Evolutionary conservation across 2,329 filamentous ascomycete genomes (phyloP).

Genomic region (Penicillium brevicompactum): DNA sequence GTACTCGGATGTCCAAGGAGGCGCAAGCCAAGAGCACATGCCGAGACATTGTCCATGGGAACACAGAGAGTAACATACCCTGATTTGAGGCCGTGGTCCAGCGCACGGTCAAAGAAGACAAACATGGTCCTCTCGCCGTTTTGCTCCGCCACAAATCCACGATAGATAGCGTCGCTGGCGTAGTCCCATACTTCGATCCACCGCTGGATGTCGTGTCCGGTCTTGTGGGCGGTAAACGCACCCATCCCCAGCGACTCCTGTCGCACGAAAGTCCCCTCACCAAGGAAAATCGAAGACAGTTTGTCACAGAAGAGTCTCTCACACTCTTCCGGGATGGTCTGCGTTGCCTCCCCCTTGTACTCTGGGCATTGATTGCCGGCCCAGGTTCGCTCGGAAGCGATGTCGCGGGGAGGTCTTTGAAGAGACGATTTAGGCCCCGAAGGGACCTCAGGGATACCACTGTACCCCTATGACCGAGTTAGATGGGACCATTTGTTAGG

Average conservation of each 20-base stretch:
- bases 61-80: slow-evolving; percentile 62
- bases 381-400: slow-evolving; percentile 62
- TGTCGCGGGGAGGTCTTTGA: slow-evolving; percentile 86
- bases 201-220: slow-evolving; percentile 30
- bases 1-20: background rate
- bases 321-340: slow-evolving; percentile 98
- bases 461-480: slow-evolving; percentile 64
- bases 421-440: slow-evolving; percentile 83
- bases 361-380: slow-evolving; percentile 38
- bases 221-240: slow-evolving; percentile 56
- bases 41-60: background rate
- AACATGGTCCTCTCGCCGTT: slow-evolving; percentile 75
- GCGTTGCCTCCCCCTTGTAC: slow-evolving; percentile 83
- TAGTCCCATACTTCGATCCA: slow-evolving; percentile 66
- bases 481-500: slow-evolving; percentile 3
- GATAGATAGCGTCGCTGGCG: slow-evolving; percentile 77
- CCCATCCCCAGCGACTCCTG: slow-evolving; percentile 85
- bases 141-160: slow-evolving; percentile 77
- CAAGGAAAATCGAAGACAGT: slow-evolving; percentile 90
- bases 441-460: slow-evolving; percentile 95
- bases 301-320: slow-evolving; percentile 99
- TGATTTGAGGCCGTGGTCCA: slow-evolving; percentile 79
- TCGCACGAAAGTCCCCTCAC: slow-evolving; percentile 80
- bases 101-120: slow-evolving; percentile 78
- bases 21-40: background rate